Base-by-base conservation (phyloP, 352 stramenopile species). In the Elongisporangium anandrum region DNA sequence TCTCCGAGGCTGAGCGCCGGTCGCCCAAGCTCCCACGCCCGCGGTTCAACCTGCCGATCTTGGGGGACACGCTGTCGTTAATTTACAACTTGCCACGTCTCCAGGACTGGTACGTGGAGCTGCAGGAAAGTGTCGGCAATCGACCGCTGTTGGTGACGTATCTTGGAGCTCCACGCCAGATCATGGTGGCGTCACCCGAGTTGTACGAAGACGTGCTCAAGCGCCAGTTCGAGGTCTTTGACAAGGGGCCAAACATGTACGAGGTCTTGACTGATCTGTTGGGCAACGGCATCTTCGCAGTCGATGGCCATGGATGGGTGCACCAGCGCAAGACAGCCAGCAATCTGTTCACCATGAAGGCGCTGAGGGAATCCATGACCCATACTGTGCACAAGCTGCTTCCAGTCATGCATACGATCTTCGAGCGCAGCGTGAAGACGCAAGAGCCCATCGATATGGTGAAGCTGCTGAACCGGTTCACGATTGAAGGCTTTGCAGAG, bases 331-430 rank as follows among this genome's bases (percentile, higher is more conserved):
- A 92, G 57, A 85, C 70, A 15, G 83, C 87, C 51, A 95, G 84
- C 52, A 89, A 97, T 59, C 85, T 97, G 10, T 95, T 96, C 38
- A 92, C 81, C 20, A 73, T 83, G 39, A 64, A 70, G 23, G 72
- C 79, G 62, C 75, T 87, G 63, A 66, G 72, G 10, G 73, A 83
- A 50, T 70, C 68, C 48, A 85, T 88, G 73, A 71, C 66, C 0
- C 13, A 50, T 2, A 52, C 48, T 0, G 58, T 86, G n/a, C 66
- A 68, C n/a, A 61, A 61, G 9, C 66, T 86, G 49, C 52, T 61
- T 1, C 48, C 57, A 0, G 49, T 56, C 1, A 56, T 88, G 39
- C 39, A 66, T 16, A 26, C 63, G 0, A 60, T 79, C 13, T 21
- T 86, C 2, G 60, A 65, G 10, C 47, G 53, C 1, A 50, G 60